These are phyloP conservation scores for Ambrosiella beaveri DNA, from an alignment of 2,329 filamentous ascomycete species.

Conservation along the genomic window DNA sequence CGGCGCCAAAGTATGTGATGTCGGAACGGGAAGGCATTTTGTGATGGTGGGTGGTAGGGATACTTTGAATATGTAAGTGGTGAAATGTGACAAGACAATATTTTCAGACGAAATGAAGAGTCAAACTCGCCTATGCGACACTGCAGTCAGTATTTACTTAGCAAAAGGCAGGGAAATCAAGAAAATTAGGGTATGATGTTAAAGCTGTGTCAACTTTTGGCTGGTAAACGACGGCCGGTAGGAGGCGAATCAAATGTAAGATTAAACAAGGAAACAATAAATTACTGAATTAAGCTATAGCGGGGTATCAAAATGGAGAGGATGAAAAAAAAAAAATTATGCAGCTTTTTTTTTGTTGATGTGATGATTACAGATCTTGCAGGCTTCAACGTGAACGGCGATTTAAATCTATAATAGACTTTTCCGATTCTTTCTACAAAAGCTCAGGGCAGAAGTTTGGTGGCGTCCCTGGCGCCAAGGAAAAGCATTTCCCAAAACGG, in stretches of 20 bases:
- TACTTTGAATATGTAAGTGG: not conserved
- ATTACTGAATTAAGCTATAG: too few species aligned
- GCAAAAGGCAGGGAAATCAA: not conserved
- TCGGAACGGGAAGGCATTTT: constrained; percentile 56
- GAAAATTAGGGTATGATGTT: constrained; percentile 1
- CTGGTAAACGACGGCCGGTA: not conserved
- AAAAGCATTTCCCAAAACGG: constrained; percentile 1
- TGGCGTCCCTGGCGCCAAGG: not conserved
- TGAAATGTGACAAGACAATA: not conserved
- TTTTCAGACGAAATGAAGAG: not conserved
- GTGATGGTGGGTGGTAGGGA: not conserved
- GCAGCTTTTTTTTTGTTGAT: too few species aligned
- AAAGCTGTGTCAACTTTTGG: not conserved
- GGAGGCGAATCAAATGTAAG: not conserved
- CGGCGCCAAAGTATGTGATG: constrained; percentile 76
- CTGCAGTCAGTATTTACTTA: not conserved
- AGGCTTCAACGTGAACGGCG: too few species aligned
- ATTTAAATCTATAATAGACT: too few species aligned
- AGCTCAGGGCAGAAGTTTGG: too few species aligned
- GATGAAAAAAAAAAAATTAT: too few species aligned
- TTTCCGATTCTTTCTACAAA: too few species aligned
- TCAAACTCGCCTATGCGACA: not conserved
- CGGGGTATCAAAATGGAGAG: too few species aligned
- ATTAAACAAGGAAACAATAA: too few species aligned
- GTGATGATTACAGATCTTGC: too few species aligned